Conservation (phyloP, 2,329 filamentous ascomycete genomes). For the Colletotrichum somersetense region DNA sequence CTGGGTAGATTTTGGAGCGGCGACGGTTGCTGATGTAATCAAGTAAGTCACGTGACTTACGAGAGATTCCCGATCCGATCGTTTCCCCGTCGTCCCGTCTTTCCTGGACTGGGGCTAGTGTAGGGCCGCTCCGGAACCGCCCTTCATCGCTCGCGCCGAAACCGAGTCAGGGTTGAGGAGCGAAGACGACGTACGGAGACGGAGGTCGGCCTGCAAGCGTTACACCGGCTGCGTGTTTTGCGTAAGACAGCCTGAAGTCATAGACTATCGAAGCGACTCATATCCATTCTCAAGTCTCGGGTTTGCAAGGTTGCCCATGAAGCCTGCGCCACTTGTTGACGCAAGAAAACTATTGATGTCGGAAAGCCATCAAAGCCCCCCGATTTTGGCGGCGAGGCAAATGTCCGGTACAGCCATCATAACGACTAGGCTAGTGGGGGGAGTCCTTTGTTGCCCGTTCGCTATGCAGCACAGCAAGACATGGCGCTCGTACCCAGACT, state of each 20-base stretch:
- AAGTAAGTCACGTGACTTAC: background rate
- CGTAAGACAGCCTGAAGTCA: conserved; percentile 30
- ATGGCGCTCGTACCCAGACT: conserved; percentile 32
- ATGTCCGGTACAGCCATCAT: conserved; percentile 24
- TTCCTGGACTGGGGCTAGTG: conserved; percentile 30
- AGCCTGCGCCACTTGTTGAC: background rate
- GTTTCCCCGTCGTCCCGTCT: conserved; percentile 14
- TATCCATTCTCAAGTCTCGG: conserved; percentile 22
- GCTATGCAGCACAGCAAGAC: conserved; percentile 36
- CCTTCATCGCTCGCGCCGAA: conserved; percentile 27
- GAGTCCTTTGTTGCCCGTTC: conserved; percentile 31
- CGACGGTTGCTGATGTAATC: background rate
- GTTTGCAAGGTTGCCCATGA: conserved; percentile 5
- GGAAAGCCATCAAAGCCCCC: conserved; percentile 20
- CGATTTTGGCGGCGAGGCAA: conserved; percentile 8
- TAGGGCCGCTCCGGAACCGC: conserved; percentile 34
- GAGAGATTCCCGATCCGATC: conserved; percentile 24
- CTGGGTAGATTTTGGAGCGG: background rate
- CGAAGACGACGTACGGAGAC: conserved; percentile 28
- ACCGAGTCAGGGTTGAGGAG: conserved; percentile 35
- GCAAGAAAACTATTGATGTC: background rate
- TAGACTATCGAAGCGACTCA: conserved; percentile 12
- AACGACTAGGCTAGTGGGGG: conserved; percentile 19
- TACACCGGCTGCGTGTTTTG: conserved; percentile 27
- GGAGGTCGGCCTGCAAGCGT: conserved; percentile 25